These are phyloP conservation scores for Hymenoscyphus scutula DNA, from an alignment of 2,329 filamentous ascomycete genomes.

Conservation along the genomic window DNA sequence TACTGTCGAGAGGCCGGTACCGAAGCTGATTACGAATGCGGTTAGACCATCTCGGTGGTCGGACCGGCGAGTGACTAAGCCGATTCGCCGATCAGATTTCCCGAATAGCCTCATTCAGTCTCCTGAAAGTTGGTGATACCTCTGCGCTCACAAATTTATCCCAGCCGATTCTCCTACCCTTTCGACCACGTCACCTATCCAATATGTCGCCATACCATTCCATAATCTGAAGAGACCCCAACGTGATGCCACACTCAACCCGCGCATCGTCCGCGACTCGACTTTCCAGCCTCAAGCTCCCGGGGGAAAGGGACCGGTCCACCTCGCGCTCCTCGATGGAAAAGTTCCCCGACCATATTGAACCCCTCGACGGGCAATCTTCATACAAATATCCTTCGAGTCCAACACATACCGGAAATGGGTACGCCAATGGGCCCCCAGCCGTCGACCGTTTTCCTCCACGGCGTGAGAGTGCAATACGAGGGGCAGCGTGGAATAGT, in stretches of 20 bases:
- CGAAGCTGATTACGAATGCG: neutral
- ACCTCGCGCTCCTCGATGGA: conserved; percentile 44
- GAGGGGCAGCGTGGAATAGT: conserved; percentile 28
- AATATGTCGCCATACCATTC: neutral
- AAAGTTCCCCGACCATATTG: conserved; percentile 57
- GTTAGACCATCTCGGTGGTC: neutral
- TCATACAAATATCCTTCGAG: conserved; percentile 21
- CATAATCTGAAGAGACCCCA: neutral
- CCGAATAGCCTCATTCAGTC: neutral
- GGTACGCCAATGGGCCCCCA: conserved; percentile 30
- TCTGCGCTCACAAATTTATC: neutral
- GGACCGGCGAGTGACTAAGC: neutral
- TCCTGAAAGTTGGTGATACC: neutral
- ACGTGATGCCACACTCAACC: conserved; percentile 44
- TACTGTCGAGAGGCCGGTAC: too few relatives aligned
- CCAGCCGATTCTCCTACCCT: neutral
- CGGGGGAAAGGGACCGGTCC: conserved; percentile 23
- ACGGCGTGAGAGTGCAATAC: conserved; percentile 48
- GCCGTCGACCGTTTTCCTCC: conserved; percentile 59
- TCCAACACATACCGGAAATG: conserved; percentile 25
- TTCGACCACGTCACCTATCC: neutral
- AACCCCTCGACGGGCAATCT: conserved; percentile 35
- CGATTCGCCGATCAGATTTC: neutral
- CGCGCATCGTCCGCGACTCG: conserved; percentile 39
- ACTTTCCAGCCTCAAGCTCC: conserved; percentile 33